Conservation (phyloP, 2,329 filamentous ascomycete species). For the Beauveria sp. region DNA sequence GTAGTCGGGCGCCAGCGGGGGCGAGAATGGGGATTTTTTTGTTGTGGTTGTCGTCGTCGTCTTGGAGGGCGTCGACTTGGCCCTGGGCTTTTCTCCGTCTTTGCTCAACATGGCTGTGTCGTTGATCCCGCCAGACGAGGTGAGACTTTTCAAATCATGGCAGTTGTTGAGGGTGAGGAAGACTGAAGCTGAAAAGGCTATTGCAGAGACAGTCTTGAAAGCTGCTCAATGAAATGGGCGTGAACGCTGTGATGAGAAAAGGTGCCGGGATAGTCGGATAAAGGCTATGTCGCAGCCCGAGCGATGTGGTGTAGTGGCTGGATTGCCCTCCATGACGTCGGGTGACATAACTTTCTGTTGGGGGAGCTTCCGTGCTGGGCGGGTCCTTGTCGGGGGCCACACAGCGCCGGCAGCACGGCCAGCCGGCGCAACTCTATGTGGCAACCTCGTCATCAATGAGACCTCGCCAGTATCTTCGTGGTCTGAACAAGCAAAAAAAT, state of each 20-base stretch:
- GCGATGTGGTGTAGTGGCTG: not conserved
- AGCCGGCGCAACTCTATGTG: slow-evolving; percentile 1
- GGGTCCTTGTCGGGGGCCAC: slow-evolving; percentile 3
- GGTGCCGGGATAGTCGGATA: not conserved
- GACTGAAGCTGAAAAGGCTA: not conserved
- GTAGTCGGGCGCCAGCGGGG: slow-evolving; percentile 25
- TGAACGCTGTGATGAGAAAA: not conserved
- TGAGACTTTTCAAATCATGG: not conserved
- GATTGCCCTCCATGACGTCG: slow-evolving; percentile 10
- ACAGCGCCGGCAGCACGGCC: not conserved
- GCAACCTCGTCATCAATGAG: not conserved
- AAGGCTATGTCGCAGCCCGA: not conserved
- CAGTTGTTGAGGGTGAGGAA: not conserved
- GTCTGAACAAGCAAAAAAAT: not conserved
- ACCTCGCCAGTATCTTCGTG: not conserved
- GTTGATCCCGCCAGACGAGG: not conserved
- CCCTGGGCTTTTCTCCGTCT: not conserved
- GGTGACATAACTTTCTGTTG: slow-evolving; percentile 10
- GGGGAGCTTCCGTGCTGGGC: not conserved
- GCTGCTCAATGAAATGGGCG: not conserved
- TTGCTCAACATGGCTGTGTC: not conserved
- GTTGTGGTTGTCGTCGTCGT: not conserved
- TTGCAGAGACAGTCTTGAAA: not conserved
- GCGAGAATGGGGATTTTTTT: not conserved
- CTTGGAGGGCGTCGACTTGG: not conserved